Evolutionary conservation across 768 basidiomycete genomes (phyloP).

Genomic region (Chlorophyllum brunneum): DNA sequence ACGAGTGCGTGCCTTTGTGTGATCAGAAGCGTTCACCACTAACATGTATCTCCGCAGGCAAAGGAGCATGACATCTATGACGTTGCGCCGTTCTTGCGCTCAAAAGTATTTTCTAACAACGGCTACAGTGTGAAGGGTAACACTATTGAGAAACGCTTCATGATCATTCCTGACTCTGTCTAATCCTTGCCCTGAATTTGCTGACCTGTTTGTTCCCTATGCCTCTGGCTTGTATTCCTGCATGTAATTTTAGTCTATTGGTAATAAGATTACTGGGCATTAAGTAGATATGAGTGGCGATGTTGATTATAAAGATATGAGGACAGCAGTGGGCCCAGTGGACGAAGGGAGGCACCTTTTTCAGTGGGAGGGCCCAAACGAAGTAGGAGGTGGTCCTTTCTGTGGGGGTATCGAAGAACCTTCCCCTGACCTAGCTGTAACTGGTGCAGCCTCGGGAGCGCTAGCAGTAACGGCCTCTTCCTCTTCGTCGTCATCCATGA

Average conservation of each 20-base stretch:
- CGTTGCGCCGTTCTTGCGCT: conserved; percentile 77
- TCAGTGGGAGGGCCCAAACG: not conserved
- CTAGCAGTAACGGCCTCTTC: conserved; percentile 24
- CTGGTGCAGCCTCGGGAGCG: not conserved
- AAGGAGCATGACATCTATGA: conserved; percentile 98
- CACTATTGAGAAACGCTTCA: conserved; percentile 67
- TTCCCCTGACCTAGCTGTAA: conserved; percentile 11
- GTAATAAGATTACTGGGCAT: conserved; percentile 14
- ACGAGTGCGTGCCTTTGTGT: conserved; percentile 49
- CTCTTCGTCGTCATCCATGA: conserved; percentile 67
- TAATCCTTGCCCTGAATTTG: not conserved
- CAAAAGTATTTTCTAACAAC: conserved; percentile 81
- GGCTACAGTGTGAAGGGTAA: conserved; percentile 75
- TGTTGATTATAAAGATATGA: conserved; percentile 4
- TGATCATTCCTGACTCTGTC: conserved; percentile 13
- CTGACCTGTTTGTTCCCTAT: conserved; percentile 15
- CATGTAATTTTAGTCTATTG: conserved; percentile 15
- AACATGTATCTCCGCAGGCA: conserved; percentile 46
- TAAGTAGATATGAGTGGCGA: conserved; percentile 7
- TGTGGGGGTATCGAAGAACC: conserved; percentile 4
- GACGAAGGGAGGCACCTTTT: not conserved
- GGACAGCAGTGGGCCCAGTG: not conserved
- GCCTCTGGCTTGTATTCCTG: not conserved
- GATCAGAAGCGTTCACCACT: not conserved
- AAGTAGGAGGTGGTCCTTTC: not conserved